Evolutionary conservation across 805 yeast species (phyloP).

Genomic region (Wickerhamomyces sydowiorum): DNA sequence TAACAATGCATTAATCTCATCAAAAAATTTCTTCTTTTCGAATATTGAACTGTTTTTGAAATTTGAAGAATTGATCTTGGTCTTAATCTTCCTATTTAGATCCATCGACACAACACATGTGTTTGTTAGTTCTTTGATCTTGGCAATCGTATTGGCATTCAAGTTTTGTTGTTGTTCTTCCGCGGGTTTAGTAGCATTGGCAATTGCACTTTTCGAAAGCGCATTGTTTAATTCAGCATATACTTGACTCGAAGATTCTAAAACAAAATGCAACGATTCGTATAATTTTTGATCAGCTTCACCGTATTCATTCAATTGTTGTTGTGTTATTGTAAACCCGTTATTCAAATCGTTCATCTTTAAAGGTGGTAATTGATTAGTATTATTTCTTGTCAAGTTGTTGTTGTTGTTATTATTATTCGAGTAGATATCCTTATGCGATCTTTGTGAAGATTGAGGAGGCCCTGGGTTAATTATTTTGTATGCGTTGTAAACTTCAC

Average conservation of each 20-base stretch:
- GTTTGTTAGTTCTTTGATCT: slow-evolving; percentile 69
- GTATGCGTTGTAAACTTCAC: slow-evolving; percentile 66
- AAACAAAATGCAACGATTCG: slow-evolving; percentile 56
- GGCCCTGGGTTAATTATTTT: slow-evolving; percentile 26
- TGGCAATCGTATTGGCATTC: slow-evolving; percentile 42
- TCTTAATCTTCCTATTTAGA: slow-evolving; percentile 61
- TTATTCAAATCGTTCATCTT: slow-evolving; percentile 6
- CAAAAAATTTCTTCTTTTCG: slow-evolving; percentile 71
- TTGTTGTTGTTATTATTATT: slow-evolving; percentile 5
- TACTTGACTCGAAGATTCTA: slow-evolving; percentile 68
- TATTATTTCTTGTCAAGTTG: slow-evolving; percentile 4
- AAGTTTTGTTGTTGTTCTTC: slow-evolving; percentile 28
- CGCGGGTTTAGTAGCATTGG: slow-evolving; percentile 34
- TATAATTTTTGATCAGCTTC: slow-evolving; percentile 66
- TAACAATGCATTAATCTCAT: slow-evolving; percentile 74
- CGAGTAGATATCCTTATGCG: neutral
- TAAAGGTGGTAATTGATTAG: slow-evolving; percentile 19
- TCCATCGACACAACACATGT: slow-evolving; percentile 80
- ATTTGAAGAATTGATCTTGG: slow-evolving; percentile 31
- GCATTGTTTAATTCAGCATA: slow-evolving; percentile 68
- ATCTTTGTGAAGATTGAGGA: neutral
- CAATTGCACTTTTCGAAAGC: slow-evolving; percentile 57
- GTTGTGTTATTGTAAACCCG: slow-evolving; percentile 14
- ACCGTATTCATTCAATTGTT: slow-evolving; percentile 27
- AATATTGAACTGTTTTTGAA: slow-evolving; percentile 34